A percentile compares a stretch with the other conserved stretches of the same genome.
phyloP scores from a whole-genome alignment of 2,329 filamentous ascomycete species.

The Cladophialophora carrionii region DNA sequence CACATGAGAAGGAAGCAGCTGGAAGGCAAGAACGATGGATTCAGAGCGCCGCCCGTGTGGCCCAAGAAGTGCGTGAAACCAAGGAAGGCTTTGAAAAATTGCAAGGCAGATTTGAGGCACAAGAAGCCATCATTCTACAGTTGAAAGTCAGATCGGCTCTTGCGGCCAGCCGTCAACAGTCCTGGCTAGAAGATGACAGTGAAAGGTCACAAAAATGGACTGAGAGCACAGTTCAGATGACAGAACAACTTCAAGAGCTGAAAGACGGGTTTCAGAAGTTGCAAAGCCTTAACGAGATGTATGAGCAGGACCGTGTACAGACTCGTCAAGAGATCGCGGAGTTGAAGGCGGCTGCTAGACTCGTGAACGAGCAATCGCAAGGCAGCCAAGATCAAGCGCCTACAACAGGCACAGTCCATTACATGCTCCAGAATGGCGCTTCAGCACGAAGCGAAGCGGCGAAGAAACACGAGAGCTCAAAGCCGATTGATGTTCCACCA shows the following conservation, averaged over 20 bases:
- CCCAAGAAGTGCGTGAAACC: conserved; percentile 21
- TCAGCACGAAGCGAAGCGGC: neutral
- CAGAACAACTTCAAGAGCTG: conserved; percentile 9
- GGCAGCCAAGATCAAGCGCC: neutral
- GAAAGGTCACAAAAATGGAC: neutral
- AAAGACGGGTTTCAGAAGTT: conserved; percentile 1
- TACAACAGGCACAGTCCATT: neutral
- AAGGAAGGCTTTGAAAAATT: conserved; percentile 14
- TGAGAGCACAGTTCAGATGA: neutral
- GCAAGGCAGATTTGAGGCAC: neutral
- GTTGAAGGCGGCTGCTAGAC: conserved; percentile 17
- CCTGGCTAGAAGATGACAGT: neutral
- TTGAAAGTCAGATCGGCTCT: neutral
- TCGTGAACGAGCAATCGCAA: neutral
- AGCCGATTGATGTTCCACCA: neutral
- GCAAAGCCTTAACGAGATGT: conserved; percentile 8
- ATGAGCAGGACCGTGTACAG: conserved; percentile 14
- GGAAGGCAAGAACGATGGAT: conserved; percentile 20
- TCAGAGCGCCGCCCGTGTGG: conserved; percentile 13
- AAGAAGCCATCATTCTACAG: neutral
- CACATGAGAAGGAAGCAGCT: conserved; percentile 16
- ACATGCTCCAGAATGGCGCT: neutral
- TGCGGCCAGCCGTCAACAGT: neutral
- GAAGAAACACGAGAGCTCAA: neutral
- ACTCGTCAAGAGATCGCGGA: conserved; percentile 18